Conservation (phyloP, 345 rosid species). For the Crucihimalaya himalaica region DNA sequence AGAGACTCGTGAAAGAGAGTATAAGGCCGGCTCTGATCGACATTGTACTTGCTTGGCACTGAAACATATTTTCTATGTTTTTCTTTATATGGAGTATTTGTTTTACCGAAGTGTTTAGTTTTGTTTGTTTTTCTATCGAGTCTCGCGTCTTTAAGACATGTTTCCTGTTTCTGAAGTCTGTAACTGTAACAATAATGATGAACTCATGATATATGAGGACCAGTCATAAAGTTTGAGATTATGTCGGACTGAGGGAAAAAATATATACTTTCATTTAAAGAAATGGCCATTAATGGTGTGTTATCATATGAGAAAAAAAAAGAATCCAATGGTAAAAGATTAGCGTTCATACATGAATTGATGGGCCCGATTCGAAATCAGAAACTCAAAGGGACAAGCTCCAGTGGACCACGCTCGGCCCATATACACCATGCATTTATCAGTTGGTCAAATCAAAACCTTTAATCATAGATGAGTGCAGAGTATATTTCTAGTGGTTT, state of each 20-base stretch:
- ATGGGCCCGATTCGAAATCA: not conserved
- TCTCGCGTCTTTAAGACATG: not conserved
- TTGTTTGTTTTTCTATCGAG: not conserved
- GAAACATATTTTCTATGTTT: conserved; percentile 36
- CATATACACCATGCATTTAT: conserved; percentile 6
- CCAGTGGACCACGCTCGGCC: conserved; percentile 12
- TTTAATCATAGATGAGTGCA: not conserved
- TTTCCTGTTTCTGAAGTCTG: not conserved
- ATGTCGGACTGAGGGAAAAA: not conserved
- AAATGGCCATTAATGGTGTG: not conserved
- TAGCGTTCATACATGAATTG: not conserved
- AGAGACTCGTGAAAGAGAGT: conserved; percentile 63
- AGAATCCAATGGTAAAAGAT: too few relatives aligned
- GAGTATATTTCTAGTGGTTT: not conserved
- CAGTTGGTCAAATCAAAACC: conserved; percentile 7
- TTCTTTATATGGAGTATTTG: not conserved
- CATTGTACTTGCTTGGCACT: conserved; percentile 90
- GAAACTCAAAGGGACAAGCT: conserved; percentile 2
- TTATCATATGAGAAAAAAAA: too few relatives aligned
- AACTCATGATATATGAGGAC: not conserved
- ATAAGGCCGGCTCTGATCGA: conserved; percentile 77
- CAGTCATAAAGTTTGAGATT: not conserved
- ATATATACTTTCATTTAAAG: not conserved
- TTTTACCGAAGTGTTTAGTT: not conserved
- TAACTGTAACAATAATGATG: not conserved